A percentile compares a stretch with the other conserved stretches of the same genome.
Conservation (phyloP, 768 basidiomycete genomes). For the Hortiboletus flavorubellus region DNA sequence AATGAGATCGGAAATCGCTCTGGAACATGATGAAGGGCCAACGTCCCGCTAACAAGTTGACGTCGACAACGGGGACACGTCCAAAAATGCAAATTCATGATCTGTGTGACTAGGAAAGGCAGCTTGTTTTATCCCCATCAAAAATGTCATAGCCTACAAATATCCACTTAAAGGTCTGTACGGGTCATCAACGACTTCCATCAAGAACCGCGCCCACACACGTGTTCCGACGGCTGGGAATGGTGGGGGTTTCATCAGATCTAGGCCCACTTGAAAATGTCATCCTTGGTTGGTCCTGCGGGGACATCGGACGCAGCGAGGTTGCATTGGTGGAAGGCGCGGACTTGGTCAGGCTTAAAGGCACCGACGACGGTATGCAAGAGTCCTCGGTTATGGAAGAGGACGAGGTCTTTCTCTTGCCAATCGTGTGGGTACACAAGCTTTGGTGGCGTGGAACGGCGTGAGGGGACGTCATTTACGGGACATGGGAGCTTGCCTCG, state of each 20-base stretch:
- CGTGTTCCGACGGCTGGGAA: neutral
- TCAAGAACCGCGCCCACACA: slow-evolving; percentile 6
- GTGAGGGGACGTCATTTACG: neutral
- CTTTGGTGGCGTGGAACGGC: slow-evolving; percentile 13
- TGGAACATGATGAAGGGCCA: neutral
- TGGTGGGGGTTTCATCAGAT: neutral
- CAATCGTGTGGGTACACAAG: slow-evolving; percentile 90
- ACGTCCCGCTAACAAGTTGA: neutral
- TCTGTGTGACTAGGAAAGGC: slow-evolving; percentile 8
- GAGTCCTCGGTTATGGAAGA: slow-evolving; percentile 73
- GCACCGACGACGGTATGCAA: slow-evolving; percentile 69
- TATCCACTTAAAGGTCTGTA: neutral
- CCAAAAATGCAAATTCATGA: slow-evolving; percentile 15
- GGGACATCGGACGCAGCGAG: slow-evolving; percentile 52
- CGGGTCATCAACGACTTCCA: neutral
- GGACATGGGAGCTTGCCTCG: neutral
- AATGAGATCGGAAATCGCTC: slow-evolving; percentile 7
- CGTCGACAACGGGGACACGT: neutral
- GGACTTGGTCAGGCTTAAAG: slow-evolving; percentile 45
- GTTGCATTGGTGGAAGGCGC: slow-evolving; percentile 57
- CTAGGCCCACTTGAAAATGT: slow-evolving; percentile 43
- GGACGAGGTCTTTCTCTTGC: slow-evolving; percentile 59
- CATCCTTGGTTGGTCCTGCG: slow-evolving; percentile 43
- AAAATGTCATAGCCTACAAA: slow-evolving; percentile 5
- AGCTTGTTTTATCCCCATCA: neutral